These are phyloP conservation scores for Sclerotinia sclerotiorum DNA, from an alignment of 2,329 filamentous ascomycete species.

Conservation along the genomic window DNA sequence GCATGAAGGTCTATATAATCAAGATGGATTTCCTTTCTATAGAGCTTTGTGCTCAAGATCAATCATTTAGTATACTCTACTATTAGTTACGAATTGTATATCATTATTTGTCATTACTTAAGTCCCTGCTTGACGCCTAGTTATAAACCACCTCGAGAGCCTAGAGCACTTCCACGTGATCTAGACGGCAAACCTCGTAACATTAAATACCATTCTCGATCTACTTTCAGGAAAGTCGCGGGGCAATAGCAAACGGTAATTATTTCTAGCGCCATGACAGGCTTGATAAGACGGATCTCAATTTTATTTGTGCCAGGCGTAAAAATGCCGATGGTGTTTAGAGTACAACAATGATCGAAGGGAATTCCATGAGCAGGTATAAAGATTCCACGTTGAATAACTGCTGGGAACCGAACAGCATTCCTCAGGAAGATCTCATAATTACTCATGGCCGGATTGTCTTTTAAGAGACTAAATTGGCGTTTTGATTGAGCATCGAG, in stretches of 20 bases:
- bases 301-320: neutral
- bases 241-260: neutral
- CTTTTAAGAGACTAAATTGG: no score
- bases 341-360: neutral
- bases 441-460: neutral
- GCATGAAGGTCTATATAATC: no score
- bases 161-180: no score
- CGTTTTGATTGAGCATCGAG: no score
- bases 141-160: no score
- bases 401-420: neutral
- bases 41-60: no score
- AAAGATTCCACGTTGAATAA: neutral
- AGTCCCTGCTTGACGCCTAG: no score
- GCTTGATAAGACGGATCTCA: neutral
- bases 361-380: neutral
- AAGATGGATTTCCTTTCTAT: no score
- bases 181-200: no score
- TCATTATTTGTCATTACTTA: no score
- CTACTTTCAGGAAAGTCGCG: neutral
- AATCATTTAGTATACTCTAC: no score
- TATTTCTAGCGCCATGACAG: neutral
- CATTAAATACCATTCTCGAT: neutral
- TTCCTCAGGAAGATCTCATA: neutral
- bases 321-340: neutral
- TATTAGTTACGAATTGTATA: no score